phyloP scores from a whole-genome alignment of 495 filamentous ascomycete species.

The Chaetomium cochliodes region DNA sequence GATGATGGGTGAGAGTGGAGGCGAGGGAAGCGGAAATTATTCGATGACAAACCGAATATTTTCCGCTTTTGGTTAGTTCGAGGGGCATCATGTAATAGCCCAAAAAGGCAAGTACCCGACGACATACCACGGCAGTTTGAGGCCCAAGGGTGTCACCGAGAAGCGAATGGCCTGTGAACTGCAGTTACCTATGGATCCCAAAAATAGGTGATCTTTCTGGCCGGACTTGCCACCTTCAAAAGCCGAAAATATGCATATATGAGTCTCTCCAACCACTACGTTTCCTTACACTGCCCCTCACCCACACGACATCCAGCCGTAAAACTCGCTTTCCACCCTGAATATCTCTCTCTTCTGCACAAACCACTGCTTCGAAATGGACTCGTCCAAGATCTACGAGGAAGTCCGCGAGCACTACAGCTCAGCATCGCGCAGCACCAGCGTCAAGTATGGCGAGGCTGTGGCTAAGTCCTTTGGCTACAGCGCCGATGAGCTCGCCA shows the following conservation, averaged over 20 bases:
- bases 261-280: too few relatives aligned
- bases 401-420: constrained; percentile 44
- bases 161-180: too few relatives aligned
- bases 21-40: too few relatives aligned
- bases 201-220: too few relatives aligned
- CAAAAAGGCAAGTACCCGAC: constrained; percentile 15
- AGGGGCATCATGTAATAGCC: background rate
- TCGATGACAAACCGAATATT: constrained; percentile 23
- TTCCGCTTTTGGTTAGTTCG: constrained; percentile 13
- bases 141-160: too few relatives aligned
- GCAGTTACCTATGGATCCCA: too few relatives aligned
- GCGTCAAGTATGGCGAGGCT: constrained; percentile 36
- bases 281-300: background rate
- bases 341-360: too few relatives aligned
- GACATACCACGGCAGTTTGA: constrained; percentile 6
- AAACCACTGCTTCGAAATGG: constrained; percentile 1
- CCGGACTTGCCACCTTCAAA: too few relatives aligned
- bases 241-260: too few relatives aligned
- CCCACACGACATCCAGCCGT: background rate
- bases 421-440: constrained; percentile 31
- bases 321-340: too few relatives aligned
- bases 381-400: constrained; percentile 35
- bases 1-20: too few relatives aligned
- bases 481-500: constrained; percentile 50
- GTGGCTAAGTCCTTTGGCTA: constrained; percentile 65